These are phyloP conservation scores for Malassezia japonica DNA, from an alignment of 1,284 basidiomycete species.

Conservation along the genomic window DNA sequence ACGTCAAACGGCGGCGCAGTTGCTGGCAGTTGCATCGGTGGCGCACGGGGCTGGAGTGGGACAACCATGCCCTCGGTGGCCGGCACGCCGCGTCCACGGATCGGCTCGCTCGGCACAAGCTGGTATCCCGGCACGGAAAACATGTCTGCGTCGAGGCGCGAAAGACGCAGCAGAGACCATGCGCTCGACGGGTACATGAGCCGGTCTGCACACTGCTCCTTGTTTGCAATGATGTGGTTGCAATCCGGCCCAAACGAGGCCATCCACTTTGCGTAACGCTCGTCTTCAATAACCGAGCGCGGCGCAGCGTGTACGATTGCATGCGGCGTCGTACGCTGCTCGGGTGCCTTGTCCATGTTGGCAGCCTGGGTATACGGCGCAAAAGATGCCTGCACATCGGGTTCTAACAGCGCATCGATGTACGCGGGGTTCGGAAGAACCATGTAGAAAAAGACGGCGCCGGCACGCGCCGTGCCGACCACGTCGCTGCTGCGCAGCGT, in stretches of 20 bases:
- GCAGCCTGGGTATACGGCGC: slow-evolving; percentile 46
- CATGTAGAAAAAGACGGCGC: slow-evolving; percentile 55
- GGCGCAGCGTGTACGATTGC: slow-evolving; percentile 37
- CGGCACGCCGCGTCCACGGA: neutral
- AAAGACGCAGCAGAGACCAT: slow-evolving; percentile 63
- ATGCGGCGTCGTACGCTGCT: slow-evolving; percentile 53
- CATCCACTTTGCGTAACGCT: slow-evolving; percentile 65
- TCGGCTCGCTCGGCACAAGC: slow-evolving; percentile 8
- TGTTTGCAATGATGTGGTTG: slow-evolving; percentile 54
- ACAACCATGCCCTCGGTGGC: slow-evolving; percentile 17
- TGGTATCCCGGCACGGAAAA: slow-evolving; percentile 62
- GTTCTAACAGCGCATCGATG: slow-evolving; percentile 56
- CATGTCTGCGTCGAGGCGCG: slow-evolving; percentile 62
- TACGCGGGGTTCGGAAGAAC: slow-evolving; percentile 58
- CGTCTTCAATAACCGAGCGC: slow-evolving; percentile 54
- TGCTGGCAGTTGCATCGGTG: slow-evolving; percentile 14
- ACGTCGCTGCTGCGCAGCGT: slow-evolving; percentile 24
- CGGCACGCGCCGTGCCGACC: slow-evolving; percentile 59
- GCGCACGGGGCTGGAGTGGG: slow-evolving; percentile 21
- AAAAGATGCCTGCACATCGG: slow-evolving; percentile 50
- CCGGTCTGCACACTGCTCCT: slow-evolving; percentile 57
- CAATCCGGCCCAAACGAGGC: slow-evolving; percentile 56
- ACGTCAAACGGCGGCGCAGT: slow-evolving; percentile 44
- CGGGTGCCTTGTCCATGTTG: slow-evolving; percentile 26
- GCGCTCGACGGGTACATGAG: slow-evolving; percentile 67